These are phyloP conservation scores for Scheffersomyces stipitis DNA, from an alignment of 805 yeast species.

Conservation along the genomic window DNA sequence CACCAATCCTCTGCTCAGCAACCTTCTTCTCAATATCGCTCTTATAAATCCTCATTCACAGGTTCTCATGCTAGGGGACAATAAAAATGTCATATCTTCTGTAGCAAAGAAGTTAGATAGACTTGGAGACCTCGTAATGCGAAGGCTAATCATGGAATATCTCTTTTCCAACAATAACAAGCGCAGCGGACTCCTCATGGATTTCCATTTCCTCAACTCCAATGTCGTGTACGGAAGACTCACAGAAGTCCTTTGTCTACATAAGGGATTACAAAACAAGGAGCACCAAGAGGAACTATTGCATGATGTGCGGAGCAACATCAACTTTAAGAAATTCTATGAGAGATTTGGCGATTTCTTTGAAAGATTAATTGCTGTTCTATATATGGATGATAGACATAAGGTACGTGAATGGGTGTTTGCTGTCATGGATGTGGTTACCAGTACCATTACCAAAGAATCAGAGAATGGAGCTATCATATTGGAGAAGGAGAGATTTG, in stretches of 20 bases:
- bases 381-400: slow-evolving; percentile 8
- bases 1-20: neutral
- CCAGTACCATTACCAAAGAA: neutral
- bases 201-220: slow-evolving; percentile 7
- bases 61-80: neutral
- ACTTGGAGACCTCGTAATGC: slow-evolving; percentile 7
- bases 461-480: neutral
- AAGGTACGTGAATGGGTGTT: slow-evolving; percentile 9
- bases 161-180: slow-evolving; percentile 3
- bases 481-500: neutral
- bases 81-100: slow-evolving; percentile 5
- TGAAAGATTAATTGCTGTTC: slow-evolving; percentile 10
- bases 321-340: neutral
- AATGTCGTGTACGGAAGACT: slow-evolving; percentile 9
- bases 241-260: slow-evolving; percentile 7
- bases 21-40: neutral
- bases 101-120: slow-evolving; percentile 5
- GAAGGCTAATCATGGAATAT: slow-evolving; percentile 6
- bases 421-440: slow-evolving; percentile 6
- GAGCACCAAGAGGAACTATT: slow-evolving; percentile 3
- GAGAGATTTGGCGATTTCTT: slow-evolving; percentile 12
- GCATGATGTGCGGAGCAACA: neutral
- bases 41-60: neutral
- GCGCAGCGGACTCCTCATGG: slow-evolving; percentile 5
- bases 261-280: slow-evolving; percentile 3